Evolutionary conservation across 2,329 filamentous ascomycete species (phyloP).

Genomic region (Madurella mycetomatis): DNA sequence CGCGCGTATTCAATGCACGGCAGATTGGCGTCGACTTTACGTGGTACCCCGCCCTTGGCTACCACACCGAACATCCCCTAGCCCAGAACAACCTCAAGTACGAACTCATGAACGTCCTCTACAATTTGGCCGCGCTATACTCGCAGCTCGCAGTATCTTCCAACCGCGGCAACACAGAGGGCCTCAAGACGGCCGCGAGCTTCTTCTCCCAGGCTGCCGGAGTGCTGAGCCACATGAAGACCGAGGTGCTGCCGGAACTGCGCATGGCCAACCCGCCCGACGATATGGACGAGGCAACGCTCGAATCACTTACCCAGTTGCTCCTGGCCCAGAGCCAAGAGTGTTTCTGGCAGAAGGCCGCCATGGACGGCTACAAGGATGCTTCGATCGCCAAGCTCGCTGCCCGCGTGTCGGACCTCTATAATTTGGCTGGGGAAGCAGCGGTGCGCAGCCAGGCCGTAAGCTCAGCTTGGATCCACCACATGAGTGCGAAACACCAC

Average conservation of each 20-base stretch:
- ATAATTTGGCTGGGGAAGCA: conserved; percentile 76
- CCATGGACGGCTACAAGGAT: conserved; percentile 90
- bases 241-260: conserved; percentile 73
- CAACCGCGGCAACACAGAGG: conserved; percentile 73
- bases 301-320: conserved; percentile 77
- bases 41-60: conserved; percentile 92
- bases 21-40: conserved; percentile 91
- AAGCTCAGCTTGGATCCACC: conserved; percentile 94
- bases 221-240: conserved; percentile 73
- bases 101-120: conserved; percentile 88
- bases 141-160: conserved; percentile 82
- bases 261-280: conserved; percentile 78
- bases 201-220: conserved; percentile 88
- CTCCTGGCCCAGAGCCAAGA: conserved; percentile 92
- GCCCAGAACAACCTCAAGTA: conserved; percentile 65
- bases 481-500: conserved; percentile 94
- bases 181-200: conserved; percentile 81
- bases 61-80: conserved; percentile 72
- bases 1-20: not conserved
- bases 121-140: conserved; percentile 90
- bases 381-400: conserved; percentile 87
- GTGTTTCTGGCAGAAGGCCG: conserved; percentile 97
- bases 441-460: conserved; percentile 86
- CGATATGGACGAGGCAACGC: conserved; percentile 87
- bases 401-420: conserved; percentile 84